phyloP scores from a whole-genome alignment of 2,329 filamentous ascomycete species.

The Lasiodiplodia citricola region DNA sequence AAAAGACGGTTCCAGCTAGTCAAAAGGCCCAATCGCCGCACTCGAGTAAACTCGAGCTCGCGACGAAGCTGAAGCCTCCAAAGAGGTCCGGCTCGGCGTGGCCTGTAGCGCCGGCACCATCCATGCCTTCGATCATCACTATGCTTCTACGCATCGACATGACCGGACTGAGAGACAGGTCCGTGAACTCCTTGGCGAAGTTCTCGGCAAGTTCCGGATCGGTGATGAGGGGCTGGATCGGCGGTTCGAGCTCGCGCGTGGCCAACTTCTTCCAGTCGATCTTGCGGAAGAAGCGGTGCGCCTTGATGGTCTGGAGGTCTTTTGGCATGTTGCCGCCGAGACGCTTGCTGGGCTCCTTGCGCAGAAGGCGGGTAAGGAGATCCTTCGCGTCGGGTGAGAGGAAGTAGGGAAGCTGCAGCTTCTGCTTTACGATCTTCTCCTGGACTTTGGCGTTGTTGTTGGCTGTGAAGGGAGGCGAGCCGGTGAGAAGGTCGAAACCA shows the following conservation, averaged over 20 bases:
- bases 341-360: conserved; percentile 90
- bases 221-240: conserved; percentile 91
- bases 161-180: conserved; percentile 78
- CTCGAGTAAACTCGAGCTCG: conserved; percentile 56
- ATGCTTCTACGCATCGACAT: conserved; percentile 25
- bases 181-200: conserved; percentile 91
- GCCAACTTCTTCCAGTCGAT: conserved; percentile 93
- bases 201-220: conserved; percentile 97
- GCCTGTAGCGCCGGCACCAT: conserved; percentile 33
- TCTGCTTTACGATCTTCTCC: conserved; percentile 93
- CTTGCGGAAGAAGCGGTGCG: conserved; percentile 94
- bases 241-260: conserved; percentile 80
- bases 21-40: conserved; percentile 29
- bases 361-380: conserved; percentile 83
- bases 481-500: conserved; percentile 90
- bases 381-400: conserved; percentile 92
- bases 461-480: conserved; percentile 86
- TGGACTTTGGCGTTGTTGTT: conserved; percentile 94
- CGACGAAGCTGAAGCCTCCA: conserved; percentile 61
- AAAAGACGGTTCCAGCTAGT: conserved; percentile 11
- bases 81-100: conserved; percentile 53
- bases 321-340: conserved; percentile 88
- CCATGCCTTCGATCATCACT: conserved; percentile 31
- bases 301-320: conserved; percentile 84
- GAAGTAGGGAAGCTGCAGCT: conserved; percentile 87